These are phyloP conservation scores for Agrostemma githago DNA, from an alignment of 148 eudicot genomes.

Conservation along the genomic window DNA sequence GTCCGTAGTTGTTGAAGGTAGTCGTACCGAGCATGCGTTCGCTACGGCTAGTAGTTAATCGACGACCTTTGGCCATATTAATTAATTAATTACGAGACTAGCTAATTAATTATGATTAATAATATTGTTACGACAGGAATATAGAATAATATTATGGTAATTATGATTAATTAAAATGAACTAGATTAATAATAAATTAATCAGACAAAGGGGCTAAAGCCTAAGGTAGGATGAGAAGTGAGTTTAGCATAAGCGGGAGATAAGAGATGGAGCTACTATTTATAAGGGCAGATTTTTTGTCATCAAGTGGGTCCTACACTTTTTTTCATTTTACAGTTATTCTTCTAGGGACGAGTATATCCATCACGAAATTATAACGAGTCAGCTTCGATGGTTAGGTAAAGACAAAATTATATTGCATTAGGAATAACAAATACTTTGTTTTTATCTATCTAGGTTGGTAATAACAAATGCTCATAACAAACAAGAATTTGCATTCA, in stretches of 20 bases:
- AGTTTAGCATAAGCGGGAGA: conserved; percentile 22
- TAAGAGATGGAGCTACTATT: conserved; percentile 18
- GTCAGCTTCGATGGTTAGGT: no score
- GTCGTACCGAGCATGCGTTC: conserved; percentile 47
- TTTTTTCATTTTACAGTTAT: conserved; percentile 10
- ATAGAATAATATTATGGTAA: not conserved
- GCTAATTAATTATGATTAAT: not conserved
- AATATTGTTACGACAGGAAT: not conserved
- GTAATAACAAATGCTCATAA: no score
- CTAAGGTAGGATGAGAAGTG: not conserved
- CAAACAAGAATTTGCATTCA: no score
- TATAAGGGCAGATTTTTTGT: conserved; percentile 16
- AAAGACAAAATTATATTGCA: no score
- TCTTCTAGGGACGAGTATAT: no score
- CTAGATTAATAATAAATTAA: not conserved
- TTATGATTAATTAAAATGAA: not conserved
- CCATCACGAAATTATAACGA: no score
- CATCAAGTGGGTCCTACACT: conserved; percentile 18
- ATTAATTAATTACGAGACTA: not conserved
- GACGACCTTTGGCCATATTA: conserved; percentile 78
- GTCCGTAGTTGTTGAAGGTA: not conserved
- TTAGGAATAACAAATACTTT: no score
- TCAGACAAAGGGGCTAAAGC: not conserved
- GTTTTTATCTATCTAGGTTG: no score
- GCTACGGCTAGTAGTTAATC: conserved; percentile 65